Evolutionary conservation across 768 basidiomycete species (phyloP), one percentile per base, ranked within the genome.

Genomic region (Russula olivacea): DNA sequence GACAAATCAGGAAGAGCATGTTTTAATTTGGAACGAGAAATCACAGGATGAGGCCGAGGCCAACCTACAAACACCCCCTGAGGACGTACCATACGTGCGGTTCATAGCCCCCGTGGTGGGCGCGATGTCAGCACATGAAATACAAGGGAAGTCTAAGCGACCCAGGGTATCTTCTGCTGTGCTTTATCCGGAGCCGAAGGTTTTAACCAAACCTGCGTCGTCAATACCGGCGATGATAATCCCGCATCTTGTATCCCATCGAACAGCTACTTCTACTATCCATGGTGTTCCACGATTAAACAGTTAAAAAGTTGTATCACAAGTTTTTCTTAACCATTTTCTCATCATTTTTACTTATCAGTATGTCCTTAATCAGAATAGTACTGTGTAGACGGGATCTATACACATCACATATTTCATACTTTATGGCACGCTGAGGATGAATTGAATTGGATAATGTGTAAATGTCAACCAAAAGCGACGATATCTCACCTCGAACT

Each of bases 161-260:
- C 54, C 58, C 19, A 64, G 40, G 47, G 10, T 34, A 23, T 43
- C 49, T 14, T 21, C 58, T n/a, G 3, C 49, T 5, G 23, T 47
- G 15, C 47, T 54, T 17, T 23, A 25, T 36, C 21, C 38, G 14
- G 53, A 55, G 2, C 17, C 38, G 19, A 40, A 55, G 2, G 25
- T 43, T 41, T n/a, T 38, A 25, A 10, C 58, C 5, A 64, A 64
- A 21, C 30, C 54, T 11, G 4, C 40, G 11, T 30, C 49, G 10
- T 59, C 58, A 30, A 64, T 60, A 28, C 63, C 63, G 3, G 63
- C 63, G 7, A 64, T 64, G 48, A 48, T 64, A 5, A 64, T 64
- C 14, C 63, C 63, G 7, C 63, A 64, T 60, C n/a, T 64, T 0
- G 36, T 41, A 34, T 23, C 58, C 25, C 49, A 40, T 25, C 30